A percentile compares a stretch with the other conserved stretches of the same genome.
Evolutionary conservation across 805 yeast genomes (phyloP).

Genomic region (Candida insectalens): DNA sequence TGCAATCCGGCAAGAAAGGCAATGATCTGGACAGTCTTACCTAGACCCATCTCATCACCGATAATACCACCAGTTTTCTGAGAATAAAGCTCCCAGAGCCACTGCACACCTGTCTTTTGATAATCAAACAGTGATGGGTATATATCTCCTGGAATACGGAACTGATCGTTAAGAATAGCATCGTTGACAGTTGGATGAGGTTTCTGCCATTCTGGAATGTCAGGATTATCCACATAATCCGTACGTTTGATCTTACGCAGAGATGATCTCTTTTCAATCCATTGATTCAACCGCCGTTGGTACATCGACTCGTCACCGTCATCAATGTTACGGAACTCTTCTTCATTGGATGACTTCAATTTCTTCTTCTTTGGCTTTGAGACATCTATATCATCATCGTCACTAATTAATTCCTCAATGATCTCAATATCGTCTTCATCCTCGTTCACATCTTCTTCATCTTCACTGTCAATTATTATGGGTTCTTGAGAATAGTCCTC

Average conservation of each 20-base stretch:
- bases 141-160: slow-evolving; percentile 82
- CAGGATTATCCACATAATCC: slow-evolving; percentile 17
- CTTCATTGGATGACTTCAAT: slow-evolving; percentile 12
- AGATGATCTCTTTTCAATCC: slow-evolving; percentile 47
- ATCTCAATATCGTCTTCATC: slow-evolving; percentile 8
- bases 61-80: slow-evolving; percentile 92
- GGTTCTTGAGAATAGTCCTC: too few species aligned
- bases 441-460: slow-evolving; percentile 9
- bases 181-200: slow-evolving; percentile 76
- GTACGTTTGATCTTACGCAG: slow-evolving; percentile 27
- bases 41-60: slow-evolving; percentile 98
- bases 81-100: slow-evolving; percentile 90
- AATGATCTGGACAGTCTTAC: slow-evolving; percentile 89
- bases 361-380: slow-evolving; percentile 2
- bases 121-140: slow-evolving; percentile 82
- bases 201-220: slow-evolving; percentile 50
- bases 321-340: slow-evolving; percentile 42
- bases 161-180: slow-evolving; percentile 61
- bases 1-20: slow-evolving; percentile 88
- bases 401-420: slow-evolving; percentile 6
- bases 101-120: slow-evolving; percentile 93
- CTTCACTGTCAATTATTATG: slow-evolving; percentile 3
- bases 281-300: slow-evolving; percentile 45
- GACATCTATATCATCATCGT: slow-evolving; percentile 6
- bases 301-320: slow-evolving; percentile 75